Percentiles rank a stretch among this genome's conserved stretches.
phyloP scores from a whole-genome alignment of 495 filamentous ascomycete genomes.

The Penicillium crystallinum region DNA sequence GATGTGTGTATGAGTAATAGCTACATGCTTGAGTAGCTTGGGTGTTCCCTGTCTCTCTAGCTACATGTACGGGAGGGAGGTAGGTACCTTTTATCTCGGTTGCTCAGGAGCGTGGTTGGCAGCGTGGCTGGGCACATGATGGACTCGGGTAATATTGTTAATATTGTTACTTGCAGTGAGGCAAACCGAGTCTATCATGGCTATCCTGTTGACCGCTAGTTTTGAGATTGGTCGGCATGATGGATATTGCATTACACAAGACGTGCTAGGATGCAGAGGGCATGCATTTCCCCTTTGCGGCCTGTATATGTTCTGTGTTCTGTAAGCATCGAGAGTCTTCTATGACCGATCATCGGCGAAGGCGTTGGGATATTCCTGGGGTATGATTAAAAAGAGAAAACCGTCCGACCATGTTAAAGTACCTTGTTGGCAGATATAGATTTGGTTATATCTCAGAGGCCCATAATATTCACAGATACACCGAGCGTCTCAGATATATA shows the following conservation, averaged over 20 bases:
- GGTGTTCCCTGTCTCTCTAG: not conserved
- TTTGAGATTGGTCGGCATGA: not conserved
- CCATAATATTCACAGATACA: no score
- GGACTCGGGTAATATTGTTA: conserved; percentile 1
- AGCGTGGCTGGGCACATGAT: not conserved
- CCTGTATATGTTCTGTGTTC: not conserved
- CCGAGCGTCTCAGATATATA: no score
- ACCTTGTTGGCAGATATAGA: not conserved
- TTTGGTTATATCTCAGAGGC: no score
- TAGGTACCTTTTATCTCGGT: not conserved
- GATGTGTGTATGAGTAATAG: not conserved
- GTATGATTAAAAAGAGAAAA: not conserved
- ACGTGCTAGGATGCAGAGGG: not conserved
- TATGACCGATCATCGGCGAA: not conserved
- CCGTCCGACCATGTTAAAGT: not conserved
- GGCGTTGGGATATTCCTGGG: not conserved
- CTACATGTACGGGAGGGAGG: no score
- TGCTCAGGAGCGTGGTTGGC: not conserved
- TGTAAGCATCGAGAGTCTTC: not conserved
- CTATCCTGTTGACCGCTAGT: not conserved
- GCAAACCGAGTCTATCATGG: not conserved
- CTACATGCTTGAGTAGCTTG: not conserved
- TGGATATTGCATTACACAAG: not conserved
- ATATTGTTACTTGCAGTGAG: not conserved
- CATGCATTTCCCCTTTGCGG: not conserved